Conservation (phyloP, 176 grass and related monocot genomes). For the Aegilops umbellulata region DNA sequence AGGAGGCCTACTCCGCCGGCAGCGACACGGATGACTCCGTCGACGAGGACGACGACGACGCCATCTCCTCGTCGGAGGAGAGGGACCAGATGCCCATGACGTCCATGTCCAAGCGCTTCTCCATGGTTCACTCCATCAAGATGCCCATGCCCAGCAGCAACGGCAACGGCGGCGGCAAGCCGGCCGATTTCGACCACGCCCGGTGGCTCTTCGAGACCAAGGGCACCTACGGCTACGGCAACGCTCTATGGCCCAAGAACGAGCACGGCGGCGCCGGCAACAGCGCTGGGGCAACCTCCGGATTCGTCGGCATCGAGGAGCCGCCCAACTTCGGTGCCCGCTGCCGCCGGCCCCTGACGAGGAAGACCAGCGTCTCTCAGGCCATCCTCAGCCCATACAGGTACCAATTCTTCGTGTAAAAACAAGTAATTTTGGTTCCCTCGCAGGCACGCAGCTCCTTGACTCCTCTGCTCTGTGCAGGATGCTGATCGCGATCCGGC, state of each 20-base stretch:
- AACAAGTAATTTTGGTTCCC: neutral
- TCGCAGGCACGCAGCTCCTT: neutral
- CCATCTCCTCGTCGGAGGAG: constrained; percentile 39
- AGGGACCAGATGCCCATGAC: constrained; percentile 68
- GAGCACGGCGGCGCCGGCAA: neutral
- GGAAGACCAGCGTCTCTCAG: constrained; percentile 82
- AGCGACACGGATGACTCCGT: constrained; percentile 35
- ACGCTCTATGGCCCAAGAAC: constrained; percentile 90
- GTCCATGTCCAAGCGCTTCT: constrained; percentile 57
- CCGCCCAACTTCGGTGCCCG: constrained; percentile 67
- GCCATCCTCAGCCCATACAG: constrained; percentile 93
- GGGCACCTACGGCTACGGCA: constrained; percentile 94
- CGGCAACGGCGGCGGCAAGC: constrained; percentile 28
- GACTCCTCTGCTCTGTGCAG: constrained; percentile 31
- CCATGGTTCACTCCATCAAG: constrained; percentile 79
- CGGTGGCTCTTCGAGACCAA: constrained; percentile 98
- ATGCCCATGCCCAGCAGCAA: constrained; percentile 37
- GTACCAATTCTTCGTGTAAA: constrained; percentile 18
- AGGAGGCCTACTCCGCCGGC: constrained; percentile 49
- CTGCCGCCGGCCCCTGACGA: constrained; percentile 63
- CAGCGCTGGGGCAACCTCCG: constrained; percentile 14
- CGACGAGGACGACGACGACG: constrained; percentile 52
- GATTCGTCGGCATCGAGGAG: constrained; percentile 79
- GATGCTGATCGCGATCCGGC: constrained; percentile 63
- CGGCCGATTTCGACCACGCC: constrained; percentile 80